phyloP scores from a whole-genome alignment of 2,329 filamentous ascomycete species.

The Colletotrichum musae region DNA sequence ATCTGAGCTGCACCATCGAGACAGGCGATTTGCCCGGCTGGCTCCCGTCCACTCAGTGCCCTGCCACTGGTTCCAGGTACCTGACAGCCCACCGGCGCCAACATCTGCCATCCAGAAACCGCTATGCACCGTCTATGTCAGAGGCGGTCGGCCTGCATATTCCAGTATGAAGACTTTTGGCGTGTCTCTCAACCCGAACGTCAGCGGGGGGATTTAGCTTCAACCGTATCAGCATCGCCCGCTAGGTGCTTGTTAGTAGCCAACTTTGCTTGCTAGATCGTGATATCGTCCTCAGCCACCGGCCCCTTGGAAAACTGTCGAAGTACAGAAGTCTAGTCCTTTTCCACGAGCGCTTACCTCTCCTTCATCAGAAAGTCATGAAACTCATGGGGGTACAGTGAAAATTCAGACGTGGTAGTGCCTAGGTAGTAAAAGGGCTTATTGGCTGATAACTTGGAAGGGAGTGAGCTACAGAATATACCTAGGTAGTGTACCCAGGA shows the following conservation, averaged over 20 bases:
- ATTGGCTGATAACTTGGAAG: neutral
- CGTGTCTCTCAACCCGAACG: constrained; percentile 13
- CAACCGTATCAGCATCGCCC: constrained; percentile 19
- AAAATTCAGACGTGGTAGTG: no score
- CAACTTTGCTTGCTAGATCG: neutral
- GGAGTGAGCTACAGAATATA: neutral
- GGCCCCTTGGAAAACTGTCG: no score
- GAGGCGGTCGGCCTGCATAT: constrained; percentile 11
- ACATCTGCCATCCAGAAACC: constrained; percentile 32
- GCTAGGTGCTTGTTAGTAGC: constrained; percentile 23
- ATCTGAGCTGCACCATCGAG: constrained; percentile 18
- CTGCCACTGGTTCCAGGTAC: constrained; percentile 25
- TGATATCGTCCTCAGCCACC: no score
- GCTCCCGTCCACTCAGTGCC: neutral
- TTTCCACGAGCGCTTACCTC: no score
- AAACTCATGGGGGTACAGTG: no score
- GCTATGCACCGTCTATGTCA: constrained; percentile 22
- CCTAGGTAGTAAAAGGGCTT: no score
- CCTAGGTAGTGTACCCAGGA: neutral
- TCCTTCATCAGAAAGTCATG: no score
- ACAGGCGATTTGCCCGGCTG: constrained; percentile 12
- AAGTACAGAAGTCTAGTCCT: neutral
- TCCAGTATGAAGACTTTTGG: neutral
- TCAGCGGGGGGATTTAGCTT: constrained; percentile 26
- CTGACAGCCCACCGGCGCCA: constrained; percentile 33